phyloP scores from a whole-genome alignment of 2,329 filamentous ascomycete genomes.

The Epichloe bromicola region DNA sequence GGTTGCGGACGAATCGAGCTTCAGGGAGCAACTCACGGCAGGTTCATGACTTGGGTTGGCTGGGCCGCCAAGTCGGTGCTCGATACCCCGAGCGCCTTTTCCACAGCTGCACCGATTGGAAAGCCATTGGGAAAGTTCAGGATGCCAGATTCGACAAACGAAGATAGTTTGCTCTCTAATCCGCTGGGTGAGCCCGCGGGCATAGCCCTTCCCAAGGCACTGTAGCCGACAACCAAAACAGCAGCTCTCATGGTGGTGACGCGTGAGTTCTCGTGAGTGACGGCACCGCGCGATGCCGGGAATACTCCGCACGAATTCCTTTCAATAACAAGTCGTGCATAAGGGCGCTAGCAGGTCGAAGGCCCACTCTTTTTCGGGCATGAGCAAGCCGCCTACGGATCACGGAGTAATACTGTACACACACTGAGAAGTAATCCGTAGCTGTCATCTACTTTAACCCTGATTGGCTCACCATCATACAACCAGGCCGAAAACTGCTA shows the following conservation, averaged over 20 bases:
- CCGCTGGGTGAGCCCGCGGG: conserved; percentile 14
- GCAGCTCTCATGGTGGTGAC: conserved; percentile 1
- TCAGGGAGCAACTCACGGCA: conserved; percentile 34
- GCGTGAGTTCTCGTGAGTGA: not conserved
- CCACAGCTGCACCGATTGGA: conserved; percentile 47
- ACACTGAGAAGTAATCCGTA: too few species aligned
- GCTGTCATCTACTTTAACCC: too few species aligned
- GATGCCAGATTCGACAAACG: conserved; percentile 49
- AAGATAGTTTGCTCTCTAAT: conserved; percentile 43
- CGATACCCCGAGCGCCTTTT: conserved; percentile 46
- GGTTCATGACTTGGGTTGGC: conserved; percentile 58
- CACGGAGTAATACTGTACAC: too few species aligned
- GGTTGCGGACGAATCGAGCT: not conserved
- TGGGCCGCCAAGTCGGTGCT: conserved; percentile 44
- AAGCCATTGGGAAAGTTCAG: conserved; percentile 56
- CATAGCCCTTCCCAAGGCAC: conserved; percentile 1
- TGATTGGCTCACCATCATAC: too few species aligned
- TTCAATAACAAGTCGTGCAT: too few species aligned
- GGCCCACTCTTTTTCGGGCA: too few species aligned
- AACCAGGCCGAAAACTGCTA: not conserved
- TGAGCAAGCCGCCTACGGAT: not conserved
- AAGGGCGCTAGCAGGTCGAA: too few species aligned
- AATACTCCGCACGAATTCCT: too few species aligned
- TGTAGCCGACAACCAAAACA: conserved; percentile 1
- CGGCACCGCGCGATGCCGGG: not conserved